Conservation (phyloP, 371 early-diverging fungal species). For the Syncephalastrum racemosum region DNA sequence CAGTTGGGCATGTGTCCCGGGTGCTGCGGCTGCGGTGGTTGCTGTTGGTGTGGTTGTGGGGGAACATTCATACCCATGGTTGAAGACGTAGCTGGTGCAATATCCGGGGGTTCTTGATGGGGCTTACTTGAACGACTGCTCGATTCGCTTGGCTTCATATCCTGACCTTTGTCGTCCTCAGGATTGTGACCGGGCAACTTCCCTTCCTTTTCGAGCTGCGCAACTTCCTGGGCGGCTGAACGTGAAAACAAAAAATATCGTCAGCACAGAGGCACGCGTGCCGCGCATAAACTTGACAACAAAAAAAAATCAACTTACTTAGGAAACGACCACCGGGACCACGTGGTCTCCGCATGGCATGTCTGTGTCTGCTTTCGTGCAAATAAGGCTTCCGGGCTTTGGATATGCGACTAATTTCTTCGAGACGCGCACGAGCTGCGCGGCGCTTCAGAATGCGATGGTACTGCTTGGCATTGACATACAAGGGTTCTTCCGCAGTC, state of each 20-base stretch:
- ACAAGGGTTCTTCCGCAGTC: conserved; percentile 64
- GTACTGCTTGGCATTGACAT: conserved; percentile 94
- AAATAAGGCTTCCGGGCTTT: conserved; percentile 76
- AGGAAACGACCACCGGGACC: conserved; percentile 89
- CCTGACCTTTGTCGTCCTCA: too few species aligned
- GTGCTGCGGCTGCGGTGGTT: conserved; percentile 6
- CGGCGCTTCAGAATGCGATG: conserved; percentile 86
- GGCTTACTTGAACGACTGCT: too few species aligned
- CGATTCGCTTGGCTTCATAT: too few species aligned
- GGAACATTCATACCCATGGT: too few species aligned
- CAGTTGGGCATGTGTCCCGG: neutral
- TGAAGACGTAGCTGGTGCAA: too few species aligned
- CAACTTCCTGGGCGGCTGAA: conserved; percentile 62
- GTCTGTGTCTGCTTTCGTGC: conserved; percentile 95
- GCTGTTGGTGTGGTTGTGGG: too few species aligned
- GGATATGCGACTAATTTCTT: conserved; percentile 56
- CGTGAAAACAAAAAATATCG: neutral
- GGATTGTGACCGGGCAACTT: conserved; percentile 21
- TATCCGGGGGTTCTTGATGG: too few species aligned
- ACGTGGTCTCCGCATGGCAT: conserved; percentile 93
- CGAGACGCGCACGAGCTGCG: conserved; percentile 69
- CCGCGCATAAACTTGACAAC: conserved; percentile 1
- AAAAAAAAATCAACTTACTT: conserved; percentile 29
- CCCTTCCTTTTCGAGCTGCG: conserved; percentile 50
- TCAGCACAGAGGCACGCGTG: neutral